Evolutionary conservation across 371 early-diverging fungal genomes (phyloP).

Genomic region (Mortierella polycephala): DNA sequence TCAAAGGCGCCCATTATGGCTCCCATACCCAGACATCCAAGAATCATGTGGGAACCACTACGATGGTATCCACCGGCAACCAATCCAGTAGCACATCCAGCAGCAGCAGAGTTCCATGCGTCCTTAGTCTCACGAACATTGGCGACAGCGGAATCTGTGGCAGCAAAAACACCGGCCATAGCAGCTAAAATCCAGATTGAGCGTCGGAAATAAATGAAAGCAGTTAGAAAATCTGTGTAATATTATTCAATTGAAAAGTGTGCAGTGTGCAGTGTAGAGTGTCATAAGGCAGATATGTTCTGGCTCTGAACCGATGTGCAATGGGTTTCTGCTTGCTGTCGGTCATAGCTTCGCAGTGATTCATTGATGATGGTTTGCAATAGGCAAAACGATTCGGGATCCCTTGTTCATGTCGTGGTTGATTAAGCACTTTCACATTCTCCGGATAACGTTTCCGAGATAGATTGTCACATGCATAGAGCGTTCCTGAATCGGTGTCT

Average conservation of each 20-base stretch:
- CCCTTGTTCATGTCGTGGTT: no score
- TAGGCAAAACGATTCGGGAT: no score
- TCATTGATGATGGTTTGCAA: no score
- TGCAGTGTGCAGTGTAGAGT: no score
- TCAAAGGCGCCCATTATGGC: slow-evolving; percentile 79
- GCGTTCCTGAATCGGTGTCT: no score
- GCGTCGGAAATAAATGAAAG: background rate
- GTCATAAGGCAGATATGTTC: no score
- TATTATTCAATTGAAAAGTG: background rate
- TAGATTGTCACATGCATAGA: no score
- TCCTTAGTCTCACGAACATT: slow-evolving; percentile 75
- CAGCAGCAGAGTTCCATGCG: slow-evolving; percentile 75
- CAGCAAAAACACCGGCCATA: slow-evolving; percentile 83
- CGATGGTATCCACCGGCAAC: slow-evolving; percentile 72
- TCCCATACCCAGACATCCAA: slow-evolving; percentile 72
- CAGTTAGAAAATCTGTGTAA: background rate
- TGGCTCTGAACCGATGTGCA: no score
- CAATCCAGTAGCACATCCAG: slow-evolving; percentile 81
- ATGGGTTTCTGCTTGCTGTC: no score
- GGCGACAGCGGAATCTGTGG: slow-evolving; percentile 70
- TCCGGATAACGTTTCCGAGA: no score
- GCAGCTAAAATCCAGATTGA: slow-evolving; percentile 62
- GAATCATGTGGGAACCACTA: slow-evolving; percentile 48
- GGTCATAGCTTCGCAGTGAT: no score
- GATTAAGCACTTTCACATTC: no score